Base-by-base conservation (phyloP, 257 asterid species). In the Buddleja alternifolia region DNA sequence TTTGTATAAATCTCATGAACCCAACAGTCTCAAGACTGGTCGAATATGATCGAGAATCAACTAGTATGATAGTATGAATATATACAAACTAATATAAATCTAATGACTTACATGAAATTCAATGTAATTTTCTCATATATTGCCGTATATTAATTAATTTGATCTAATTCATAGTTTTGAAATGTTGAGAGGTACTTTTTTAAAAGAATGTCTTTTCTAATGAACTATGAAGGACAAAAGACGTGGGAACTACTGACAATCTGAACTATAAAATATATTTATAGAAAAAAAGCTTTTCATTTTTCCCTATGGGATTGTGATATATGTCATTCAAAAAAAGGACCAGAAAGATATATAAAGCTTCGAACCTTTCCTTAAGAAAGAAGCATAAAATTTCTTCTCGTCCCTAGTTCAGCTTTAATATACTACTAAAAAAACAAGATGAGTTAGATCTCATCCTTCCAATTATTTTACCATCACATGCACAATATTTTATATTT, bases 171-270 rank as follows among this genome's bases (percentile, higher is more conserved):
- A 32, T 39, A 23, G 67, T 51, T 46, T 37, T 42, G 20, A 56
- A 55, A 24, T 24, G 4, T 15, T 41, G 37, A 61, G 32, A 61
- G 63, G 16, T 19, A 15, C 23, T 42, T 32, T 75, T 46, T 68
- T 34, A 15, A 29, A 52, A 39, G 78, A 69, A 75, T 67, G 88
- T 82, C 83, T 74, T 73, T 68, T 85, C 84, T 52, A 45, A 56
- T 65, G 67, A 67, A 78, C 75, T 64, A 69, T 63, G 67, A 77
- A 65, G 74, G 82, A 73, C 80, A 74, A 85, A 82, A 78, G 80
- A 59, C 34, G 77, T 53, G 74, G 72, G 63, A 66, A 71, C 47
- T 37, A 44, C 86, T 80, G 86, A 80, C 86, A 80, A 40, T 16
- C 63, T 68, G 72, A 70, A 64, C 58, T 17, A 42, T 40, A 44